Conservation (phyloP, 2,329 filamentous ascomycete species). For the Dendryphion nanum region DNA sequence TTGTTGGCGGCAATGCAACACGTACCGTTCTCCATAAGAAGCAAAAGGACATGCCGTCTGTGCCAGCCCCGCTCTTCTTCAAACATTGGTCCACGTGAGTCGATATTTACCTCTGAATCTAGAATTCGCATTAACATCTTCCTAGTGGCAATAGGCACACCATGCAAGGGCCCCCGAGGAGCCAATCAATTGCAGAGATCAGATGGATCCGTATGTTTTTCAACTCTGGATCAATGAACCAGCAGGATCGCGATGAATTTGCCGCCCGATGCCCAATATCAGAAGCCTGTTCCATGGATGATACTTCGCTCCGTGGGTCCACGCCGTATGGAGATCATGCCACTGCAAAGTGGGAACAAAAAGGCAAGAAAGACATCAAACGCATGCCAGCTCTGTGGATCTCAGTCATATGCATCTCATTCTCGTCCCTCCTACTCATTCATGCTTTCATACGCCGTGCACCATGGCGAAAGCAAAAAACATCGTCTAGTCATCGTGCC, state of each 20-base stretch:
- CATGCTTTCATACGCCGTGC: conserved; percentile 29
- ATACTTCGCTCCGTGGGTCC: conserved; percentile 34
- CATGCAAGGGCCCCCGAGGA: conserved; percentile 46
- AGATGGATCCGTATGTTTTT: conserved; percentile 52
- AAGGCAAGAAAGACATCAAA: conserved; percentile 16
- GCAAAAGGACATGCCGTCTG: conserved; percentile 36
- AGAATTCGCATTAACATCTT: background rate
- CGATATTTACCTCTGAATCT: background rate
- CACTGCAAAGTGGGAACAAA: conserved; percentile 31
- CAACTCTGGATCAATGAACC: conserved; percentile 46
- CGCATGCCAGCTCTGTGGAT: conserved; percentile 34
- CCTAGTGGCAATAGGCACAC: conserved; percentile 43
- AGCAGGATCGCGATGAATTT: conserved; percentile 25
- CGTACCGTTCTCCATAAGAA: conserved; percentile 34
- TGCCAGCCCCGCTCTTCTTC: conserved; percentile 44
- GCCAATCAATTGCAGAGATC: conserved; percentile 42
- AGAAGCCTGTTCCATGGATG: conserved; percentile 37
- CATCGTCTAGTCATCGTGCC: too few species aligned
- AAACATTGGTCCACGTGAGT: conserved; percentile 48
- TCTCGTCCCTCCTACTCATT: conserved; percentile 28
- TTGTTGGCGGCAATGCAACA: conserved; percentile 39
- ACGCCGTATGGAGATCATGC: conserved; percentile 21
- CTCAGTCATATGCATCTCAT: conserved; percentile 26
- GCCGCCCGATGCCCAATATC: conserved; percentile 25
- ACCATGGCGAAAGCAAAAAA: conserved; percentile 15